Percentiles rank a stretch among this genome's conserved stretches.
Conservation (phyloP, 805 yeast genomes). For the Peterozyma toletana region DNA sequence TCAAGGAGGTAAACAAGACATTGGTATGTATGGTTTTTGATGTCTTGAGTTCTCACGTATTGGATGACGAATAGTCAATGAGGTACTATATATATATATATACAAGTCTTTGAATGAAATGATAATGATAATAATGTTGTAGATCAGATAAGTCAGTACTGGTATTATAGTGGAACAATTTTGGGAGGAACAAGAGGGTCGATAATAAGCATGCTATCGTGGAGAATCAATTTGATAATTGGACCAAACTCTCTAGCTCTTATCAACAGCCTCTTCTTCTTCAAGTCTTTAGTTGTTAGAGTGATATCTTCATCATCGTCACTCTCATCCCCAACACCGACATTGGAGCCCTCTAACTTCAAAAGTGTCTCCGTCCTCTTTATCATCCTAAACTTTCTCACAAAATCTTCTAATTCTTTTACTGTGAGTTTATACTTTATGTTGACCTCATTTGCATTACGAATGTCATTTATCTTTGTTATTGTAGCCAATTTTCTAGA, state of each 20-base stretch:
- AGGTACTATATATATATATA: too few relatives aligned
- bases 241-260: slow-evolving; percentile 27
- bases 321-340: slow-evolving; percentile 4
- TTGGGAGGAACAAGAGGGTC: slow-evolving; percentile 28
- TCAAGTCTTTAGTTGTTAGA: slow-evolving; percentile 18
- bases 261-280: slow-evolving; percentile 16
- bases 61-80: too few relatives aligned
- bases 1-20: slow-evolving; percentile 33
- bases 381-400: slow-evolving; percentile 29
- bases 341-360: slow-evolving; percentile 12
- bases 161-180: slow-evolving; percentile 3
- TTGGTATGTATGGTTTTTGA: slow-evolving; percentile 17
- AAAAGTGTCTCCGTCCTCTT: slow-evolving; percentile 25
- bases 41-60: too few relatives aligned
- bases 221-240: slow-evolving; percentile 25
- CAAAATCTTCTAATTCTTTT: slow-evolving; percentile 32
- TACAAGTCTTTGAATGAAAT: too few relatives aligned
- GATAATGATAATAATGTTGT: too few relatives aligned
- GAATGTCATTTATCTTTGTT: slow-evolving; percentile 40
- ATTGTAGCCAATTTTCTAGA: slow-evolving; percentile 32
- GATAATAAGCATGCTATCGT: slow-evolving; percentile 30
- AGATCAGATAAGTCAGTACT: too few relatives aligned
- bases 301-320: slow-evolving; percentile 22
- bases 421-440: slow-evolving; percentile 46
- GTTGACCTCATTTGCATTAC: slow-evolving; percentile 42